phyloP scores from a whole-genome alignment of 140 eudicot genomes.

The Cichorium intybus region DNA sequence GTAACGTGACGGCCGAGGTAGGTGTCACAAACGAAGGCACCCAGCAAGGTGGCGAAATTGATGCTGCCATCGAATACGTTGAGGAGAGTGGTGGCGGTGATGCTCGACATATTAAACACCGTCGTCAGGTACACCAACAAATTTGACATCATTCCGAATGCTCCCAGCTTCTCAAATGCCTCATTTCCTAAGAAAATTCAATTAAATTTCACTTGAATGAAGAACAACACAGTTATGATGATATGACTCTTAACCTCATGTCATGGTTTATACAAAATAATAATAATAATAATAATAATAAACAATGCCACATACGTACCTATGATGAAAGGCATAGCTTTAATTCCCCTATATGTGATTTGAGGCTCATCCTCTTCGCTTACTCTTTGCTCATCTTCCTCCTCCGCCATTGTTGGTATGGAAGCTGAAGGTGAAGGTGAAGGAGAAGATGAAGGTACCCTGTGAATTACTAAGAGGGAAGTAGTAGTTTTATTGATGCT shows the following conservation, averaged over 20 bases:
- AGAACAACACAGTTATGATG: background rate
- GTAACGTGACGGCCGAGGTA: conserved; percentile 75
- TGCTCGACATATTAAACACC: conserved; percentile 59
- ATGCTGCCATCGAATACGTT: conserved; percentile 72
- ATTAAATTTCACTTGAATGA: background rate
- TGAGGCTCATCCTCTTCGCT: conserved; percentile 32
- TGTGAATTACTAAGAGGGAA: conserved; percentile 3
- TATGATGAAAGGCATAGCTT: conserved; percentile 66
- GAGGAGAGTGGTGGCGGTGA: conserved; percentile 57
- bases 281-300: no score
- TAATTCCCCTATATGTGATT: conserved; percentile 51
- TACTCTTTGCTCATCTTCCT: conserved; percentile 20
- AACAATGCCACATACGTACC: conserved; percentile 10
- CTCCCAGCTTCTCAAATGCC: conserved; percentile 88
- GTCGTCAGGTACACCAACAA: conserved; percentile 59
- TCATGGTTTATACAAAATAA: no score
- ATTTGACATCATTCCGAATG: conserved; percentile 61
- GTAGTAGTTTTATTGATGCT: conserved; percentile 11
- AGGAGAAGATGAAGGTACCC: background rate
- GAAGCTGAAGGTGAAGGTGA: background rate
- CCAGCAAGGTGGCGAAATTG: conserved; percentile 58
- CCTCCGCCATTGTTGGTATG: conserved; percentile 26
- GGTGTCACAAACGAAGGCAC: conserved; percentile 72
- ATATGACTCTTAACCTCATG: no score
- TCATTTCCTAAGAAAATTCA: conserved; percentile 58